Evolutionary conservation across 108 stramenopile genomes (phyloP), one percentile per base, ranked within the genome.

Genomic region (Phaeodactylum tricornutum): DNA sequence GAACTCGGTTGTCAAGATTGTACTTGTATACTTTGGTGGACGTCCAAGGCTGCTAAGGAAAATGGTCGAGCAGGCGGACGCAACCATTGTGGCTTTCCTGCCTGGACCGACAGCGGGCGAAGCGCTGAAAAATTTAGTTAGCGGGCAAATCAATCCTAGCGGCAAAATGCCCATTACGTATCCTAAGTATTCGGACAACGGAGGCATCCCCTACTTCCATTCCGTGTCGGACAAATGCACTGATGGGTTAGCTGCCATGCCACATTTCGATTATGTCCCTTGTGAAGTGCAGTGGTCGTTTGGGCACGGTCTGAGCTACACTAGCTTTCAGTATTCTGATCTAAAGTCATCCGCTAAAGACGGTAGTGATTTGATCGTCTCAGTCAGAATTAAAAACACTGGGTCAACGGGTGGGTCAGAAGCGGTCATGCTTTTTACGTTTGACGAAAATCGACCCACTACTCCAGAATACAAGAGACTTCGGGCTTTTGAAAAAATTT

Each of bases 391-490:
- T 16, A 64, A 38, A 5, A 81, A 81, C 33, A 58, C 31, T 9
- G 72, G 80, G 16, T 21, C 36, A 8, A 26, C 61, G 15, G 50
- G 53, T 3, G 75, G 75, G 8, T 28, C 55, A 0, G 58, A 70
- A 26, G 40, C 72, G 3, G 59, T 72, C 0, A 27, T 74, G 44
- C 41, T 74, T 39, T 79, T 79, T 40, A 61, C 65, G n/a, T 79
- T 79, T 59, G 77, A 74, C 37, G 62, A 57, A 43, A 59, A 33
- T 48, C 69, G 77, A 43, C 44, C 55, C 4, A 61, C 70, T 24
- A 79, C 77, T 27, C 77, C 77, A 9, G 77, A 79, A 51, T 68
- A 72, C 62, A 79, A 79, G 32, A 66, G 70, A 22, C 66, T 79
- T 7, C 46, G 69, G 2, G 66, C 35, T 4, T 74, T 71, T 50